Base-by-base conservation (phyloP, 768 basidiomycete species). In the Hericium coralloides region DNA sequence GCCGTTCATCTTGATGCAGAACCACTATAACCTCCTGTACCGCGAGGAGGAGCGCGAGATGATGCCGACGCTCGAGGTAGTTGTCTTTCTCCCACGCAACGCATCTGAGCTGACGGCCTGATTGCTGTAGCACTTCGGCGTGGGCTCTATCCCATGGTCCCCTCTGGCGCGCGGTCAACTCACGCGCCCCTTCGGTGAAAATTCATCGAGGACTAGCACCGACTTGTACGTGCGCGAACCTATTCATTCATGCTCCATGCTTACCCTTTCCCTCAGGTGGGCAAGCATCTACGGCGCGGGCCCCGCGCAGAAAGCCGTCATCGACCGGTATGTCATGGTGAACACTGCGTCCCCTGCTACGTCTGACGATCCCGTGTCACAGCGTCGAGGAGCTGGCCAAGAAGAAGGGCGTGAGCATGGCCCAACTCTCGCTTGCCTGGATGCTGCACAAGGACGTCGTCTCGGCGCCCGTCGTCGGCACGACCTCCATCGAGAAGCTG, bases 1-100 rank as follows among this genome's bases (percentile, higher is more conserved):
- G 2, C 62, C 60, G 17, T 74, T 74, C 64, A 72, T 74, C 63
- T 67, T 68, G 10, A 73, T 74, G 72, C 73, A 74, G 63, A 74
- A 74, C 57, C 66, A 67, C 55, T 70, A 73, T 56, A 66, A 60
- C 49, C 67, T 70, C 9, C 57, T 70, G 38, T 74, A 74, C 60
- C 64, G 73, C 47, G 73, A 74, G 60, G 73, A 74, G 59, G 72
- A 66, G 55, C 60, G 67, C 23, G 64, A 64, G 52, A 65, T 66
- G 65, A 73, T 72, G 55, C 72, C 72, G 1, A 50, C 48, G 1
- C 54, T 63, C 15, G 56, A 63, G 50, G 56, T 58, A 4, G 12
- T 25, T 53, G 12, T 20, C 31, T 45, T 45, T 45, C 43, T 45
- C n/a, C 20, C 17, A 7, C 43, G 43, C 17, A n/a, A 5, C 17